phyloP scores from a whole-genome alignment of 1,139 yeast genomes.

The Pichia sp. region DNA sequence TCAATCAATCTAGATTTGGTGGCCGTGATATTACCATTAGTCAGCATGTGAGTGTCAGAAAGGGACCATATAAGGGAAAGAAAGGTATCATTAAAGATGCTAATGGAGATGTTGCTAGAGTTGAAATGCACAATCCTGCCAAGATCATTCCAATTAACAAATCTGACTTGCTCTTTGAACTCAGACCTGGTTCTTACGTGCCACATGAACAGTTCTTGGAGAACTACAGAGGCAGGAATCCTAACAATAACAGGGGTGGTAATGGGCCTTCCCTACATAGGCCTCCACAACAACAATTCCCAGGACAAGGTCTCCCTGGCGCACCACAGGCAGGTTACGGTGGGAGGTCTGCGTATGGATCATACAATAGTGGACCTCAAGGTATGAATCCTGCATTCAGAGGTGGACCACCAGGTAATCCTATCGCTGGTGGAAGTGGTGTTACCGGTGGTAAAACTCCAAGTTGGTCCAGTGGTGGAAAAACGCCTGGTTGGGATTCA shows the following conservation, averaged over 20 bases:
- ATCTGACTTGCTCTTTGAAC: slow-evolving; percentile 60
- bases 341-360: slow-evolving; percentile 23
- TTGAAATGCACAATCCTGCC: slow-evolving; percentile 88
- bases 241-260: neutral
- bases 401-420: slow-evolving; percentile 18
- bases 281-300: slow-evolving; percentile 21
- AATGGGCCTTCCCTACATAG: neutral
- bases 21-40: slow-evolving; percentile 80
- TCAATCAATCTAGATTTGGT: slow-evolving; percentile 33
- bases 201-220: slow-evolving; percentile 79
- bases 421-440: neutral
- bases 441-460: slow-evolving; percentile 15
- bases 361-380: slow-evolving; percentile 24
- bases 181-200: slow-evolving; percentile 56
- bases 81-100: slow-evolving; percentile 93
- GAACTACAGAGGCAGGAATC: slow-evolving; percentile 30
- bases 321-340: slow-evolving; percentile 1
- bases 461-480: slow-evolving; percentile 33
- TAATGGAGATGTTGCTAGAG: slow-evolving; percentile 83
- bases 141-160: slow-evolving; percentile 84
- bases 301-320: too few species aligned
- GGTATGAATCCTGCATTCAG: slow-evolving; percentile 30
- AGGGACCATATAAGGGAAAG: slow-evolving; percentile 91
- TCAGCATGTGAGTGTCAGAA: slow-evolving; percentile 77
- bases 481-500: slow-evolving; percentile 12